Evolutionary conservation across 2,329 filamentous ascomycete species (phyloP), one percentile per base, ranked within the genome.

Genomic region (Bipolaris zeicola): DNA sequence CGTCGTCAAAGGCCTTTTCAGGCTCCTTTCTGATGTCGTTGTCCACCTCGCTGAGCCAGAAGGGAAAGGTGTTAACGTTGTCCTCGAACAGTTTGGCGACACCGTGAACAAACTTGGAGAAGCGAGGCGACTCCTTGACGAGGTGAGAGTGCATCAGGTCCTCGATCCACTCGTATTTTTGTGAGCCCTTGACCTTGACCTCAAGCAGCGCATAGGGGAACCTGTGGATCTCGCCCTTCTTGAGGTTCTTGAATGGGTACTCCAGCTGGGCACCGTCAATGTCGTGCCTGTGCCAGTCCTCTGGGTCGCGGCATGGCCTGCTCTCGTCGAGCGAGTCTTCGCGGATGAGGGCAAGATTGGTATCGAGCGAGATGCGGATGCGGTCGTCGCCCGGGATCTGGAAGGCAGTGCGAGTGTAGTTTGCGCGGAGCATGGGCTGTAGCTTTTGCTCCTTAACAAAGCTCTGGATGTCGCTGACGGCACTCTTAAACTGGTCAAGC

Each of bases 51-150:
- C 89, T 89, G 33, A 98, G 85, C 95, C 95, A 99, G 80, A 98
- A 97, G 13, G 95, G 95, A 70, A 98, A 87, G 61, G 87, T 93
- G 78, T 98, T 98, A 75, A 99, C 93, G 70, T 96, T 87, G 76
- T 99, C 80, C 69, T 98, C 95, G 66, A 98, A 98, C 2, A 99
- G 83, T 37, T 89, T 88, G 6, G 94, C 93, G 4, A 96, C 88
- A 59, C 95, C 95, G 69, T 99, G 94, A 2, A 96, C 90, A 67
- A 98, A 99, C 76, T 99, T 99, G 68, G 92, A 97, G 79, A 99
- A 99, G 48, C 90, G 87, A 1, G 93, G 91, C 0, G 90, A 88
- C 43, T 92, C 87, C 73, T 96, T 92, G 61, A 99, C 90, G 4
- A 99, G 84, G 76, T 99, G 94, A 5, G 92, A 97, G 50, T 86